Percentiles rank a stretch among this genome's conserved stretches.
Evolutionary conservation across 441 rosid genomes (phyloP).

Genomic region (Theobroma grandiflorum): DNA sequence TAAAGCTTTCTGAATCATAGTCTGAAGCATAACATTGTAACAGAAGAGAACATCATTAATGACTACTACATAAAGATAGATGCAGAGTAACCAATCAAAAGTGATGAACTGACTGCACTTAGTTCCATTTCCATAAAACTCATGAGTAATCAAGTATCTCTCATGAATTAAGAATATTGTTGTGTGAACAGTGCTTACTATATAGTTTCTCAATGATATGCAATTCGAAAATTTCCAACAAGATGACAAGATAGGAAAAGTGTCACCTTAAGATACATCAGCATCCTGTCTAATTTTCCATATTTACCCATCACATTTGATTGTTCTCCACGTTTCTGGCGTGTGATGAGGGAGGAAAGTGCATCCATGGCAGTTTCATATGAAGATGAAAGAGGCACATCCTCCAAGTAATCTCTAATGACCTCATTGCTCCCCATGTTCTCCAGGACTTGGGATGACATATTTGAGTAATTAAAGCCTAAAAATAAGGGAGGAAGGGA

Average conservation of each 20-base stretch:
- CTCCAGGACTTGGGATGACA: constrained; percentile 49
- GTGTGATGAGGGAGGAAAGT: constrained; percentile 78
- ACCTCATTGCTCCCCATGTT: constrained; percentile 36
- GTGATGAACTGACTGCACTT: neutral
- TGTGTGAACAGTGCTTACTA: neutral
- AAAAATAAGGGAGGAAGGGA: constrained; percentile 33
- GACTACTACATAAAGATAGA: neutral
- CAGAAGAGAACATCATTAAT: neutral
- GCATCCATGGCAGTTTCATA: constrained; percentile 90
- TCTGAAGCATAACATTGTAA: neutral
- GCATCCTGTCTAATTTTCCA: constrained; percentile 70
- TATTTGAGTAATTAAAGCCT: constrained; percentile 53
- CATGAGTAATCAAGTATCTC: neutral
- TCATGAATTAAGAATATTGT: constrained; percentile 2
- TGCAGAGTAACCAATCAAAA: neutral
- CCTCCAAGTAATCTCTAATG: constrained; percentile 43
- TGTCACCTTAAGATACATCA: constrained; percentile 71
- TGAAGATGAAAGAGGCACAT: constrained; percentile 55
- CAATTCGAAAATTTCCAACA: constrained; percentile 19
- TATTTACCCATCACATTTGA: constrained; percentile 45
- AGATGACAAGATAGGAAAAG: constrained; percentile 1
- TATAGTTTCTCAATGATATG: neutral
- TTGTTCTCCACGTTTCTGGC: constrained; percentile 64
- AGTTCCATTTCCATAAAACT: neutral
- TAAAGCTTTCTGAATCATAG: neutral